Conservation (phyloP, 257 asterid genomes). For the Solanum habrochaites region DNA sequence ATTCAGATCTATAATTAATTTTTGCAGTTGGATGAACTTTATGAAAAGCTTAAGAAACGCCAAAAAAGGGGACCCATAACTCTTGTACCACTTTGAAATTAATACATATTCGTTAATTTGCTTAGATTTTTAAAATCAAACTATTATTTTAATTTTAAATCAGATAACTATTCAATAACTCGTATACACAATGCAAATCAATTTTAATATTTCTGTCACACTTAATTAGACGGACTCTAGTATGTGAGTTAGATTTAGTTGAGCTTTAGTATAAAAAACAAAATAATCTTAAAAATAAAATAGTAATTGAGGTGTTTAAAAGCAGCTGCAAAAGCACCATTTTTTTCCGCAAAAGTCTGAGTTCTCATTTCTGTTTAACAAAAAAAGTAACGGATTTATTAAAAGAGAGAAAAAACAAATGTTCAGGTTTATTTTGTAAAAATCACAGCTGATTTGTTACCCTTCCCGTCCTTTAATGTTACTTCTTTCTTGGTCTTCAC, state of each 20-base stretch:
- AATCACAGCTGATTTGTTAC: not conserved
- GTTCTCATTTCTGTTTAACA: not conserved
- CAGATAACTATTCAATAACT: too few species aligned
- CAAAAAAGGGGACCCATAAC: slow-evolving; percentile 2
- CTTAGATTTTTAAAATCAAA: not conserved
- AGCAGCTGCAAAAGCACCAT: slow-evolving; percentile 34
- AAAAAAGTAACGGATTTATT: not conserved
- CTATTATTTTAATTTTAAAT: not conserved
- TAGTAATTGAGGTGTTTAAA: slow-evolving; percentile 18
- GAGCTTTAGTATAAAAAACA: too few species aligned
- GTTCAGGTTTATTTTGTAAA: too few species aligned
- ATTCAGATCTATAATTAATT: not conserved
- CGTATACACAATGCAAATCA: not conserved
- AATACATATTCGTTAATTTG: not conserved
- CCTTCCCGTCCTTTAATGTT: not conserved
- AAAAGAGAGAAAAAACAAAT: not conserved
- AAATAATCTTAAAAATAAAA: not conserved
- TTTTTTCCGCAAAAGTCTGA: not conserved
- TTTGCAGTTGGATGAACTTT: not conserved
- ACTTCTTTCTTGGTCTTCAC: not conserved
- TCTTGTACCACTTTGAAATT: slow-evolving; percentile 15
- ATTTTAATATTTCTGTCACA: not conserved
- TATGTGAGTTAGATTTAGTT: too few species aligned
- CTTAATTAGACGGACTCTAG: too few species aligned
- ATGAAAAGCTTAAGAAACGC: not conserved